phyloP scores from a whole-genome alignment of 2,329 filamentous ascomycete species.

The Reticulascus tulasneorum region DNA sequence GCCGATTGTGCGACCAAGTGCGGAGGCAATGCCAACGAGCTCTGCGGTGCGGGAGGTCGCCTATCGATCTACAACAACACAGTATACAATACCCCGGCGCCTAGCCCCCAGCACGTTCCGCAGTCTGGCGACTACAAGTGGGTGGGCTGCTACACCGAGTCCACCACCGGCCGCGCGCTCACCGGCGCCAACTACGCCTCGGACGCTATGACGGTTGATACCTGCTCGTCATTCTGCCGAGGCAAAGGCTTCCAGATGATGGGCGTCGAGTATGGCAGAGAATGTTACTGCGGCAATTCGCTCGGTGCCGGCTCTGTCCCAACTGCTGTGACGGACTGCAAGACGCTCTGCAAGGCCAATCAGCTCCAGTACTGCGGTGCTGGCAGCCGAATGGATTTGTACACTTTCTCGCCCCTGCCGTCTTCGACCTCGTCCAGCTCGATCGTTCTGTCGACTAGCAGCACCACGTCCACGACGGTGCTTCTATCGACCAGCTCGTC shows the following conservation, averaged over 20 bases:
- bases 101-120: constrained; percentile 38
- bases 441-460: too few relatives aligned
- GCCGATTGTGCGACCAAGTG: constrained; percentile 56
- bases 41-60: constrained; percentile 41
- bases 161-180: constrained; percentile 38
- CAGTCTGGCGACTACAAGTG: constrained; percentile 51
- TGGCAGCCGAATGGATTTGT: too few relatives aligned
- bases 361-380: constrained; percentile 37
- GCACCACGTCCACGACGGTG: too few relatives aligned
- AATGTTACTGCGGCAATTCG: constrained; percentile 43
- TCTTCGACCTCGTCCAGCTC: too few relatives aligned
- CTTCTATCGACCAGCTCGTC: too few relatives aligned
- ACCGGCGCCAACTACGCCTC: constrained; percentile 35
- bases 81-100: constrained; percentile 41
- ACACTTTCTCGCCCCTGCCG: too few relatives aligned
- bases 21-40: constrained; percentile 37
- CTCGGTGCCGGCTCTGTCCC: constrained; percentile 41
- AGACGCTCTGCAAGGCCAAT: constrained; percentile 49
- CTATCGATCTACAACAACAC: constrained; percentile 47
- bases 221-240: constrained; percentile 39
- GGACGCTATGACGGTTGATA: constrained; percentile 35
- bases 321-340: constrained; percentile 37
- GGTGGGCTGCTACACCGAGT: constrained; percentile 56
- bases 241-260: constrained; percentile 41
- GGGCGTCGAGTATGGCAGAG: constrained; percentile 40